These are phyloP conservation scores for Grammothele lineata DNA, from an alignment of 768 basidiomycete species.

Conservation along the genomic window DNA sequence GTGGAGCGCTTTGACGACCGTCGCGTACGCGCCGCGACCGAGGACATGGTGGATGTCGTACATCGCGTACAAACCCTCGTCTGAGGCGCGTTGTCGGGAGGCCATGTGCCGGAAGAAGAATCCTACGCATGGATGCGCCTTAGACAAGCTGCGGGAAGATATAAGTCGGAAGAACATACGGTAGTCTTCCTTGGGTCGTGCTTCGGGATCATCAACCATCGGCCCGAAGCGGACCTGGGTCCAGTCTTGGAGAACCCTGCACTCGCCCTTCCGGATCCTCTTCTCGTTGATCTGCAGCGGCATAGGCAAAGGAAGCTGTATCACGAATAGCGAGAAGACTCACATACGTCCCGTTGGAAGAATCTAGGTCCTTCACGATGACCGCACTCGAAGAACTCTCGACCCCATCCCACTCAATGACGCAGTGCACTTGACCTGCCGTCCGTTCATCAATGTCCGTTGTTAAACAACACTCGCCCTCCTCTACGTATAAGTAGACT, in stretches of 20 bases:
- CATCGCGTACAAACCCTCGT: constrained; percentile 38
- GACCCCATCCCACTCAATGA: constrained; percentile 52
- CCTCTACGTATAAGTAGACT: not conserved
- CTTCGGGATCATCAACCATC: constrained; percentile 48
- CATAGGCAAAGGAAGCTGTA: constrained; percentile 27
- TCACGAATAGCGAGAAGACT: constrained; percentile 21
- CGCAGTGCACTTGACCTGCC: constrained; percentile 49
- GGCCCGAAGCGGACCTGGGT: constrained; percentile 46
- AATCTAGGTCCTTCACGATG: constrained; percentile 43
- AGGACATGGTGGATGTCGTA: constrained; percentile 68
- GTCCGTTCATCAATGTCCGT: too few species aligned
- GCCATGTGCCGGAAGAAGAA: not conserved
- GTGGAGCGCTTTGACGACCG: constrained; percentile 76
- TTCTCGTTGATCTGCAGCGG: not conserved
- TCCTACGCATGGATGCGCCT: not conserved
- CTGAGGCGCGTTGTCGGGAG: constrained; percentile 34
- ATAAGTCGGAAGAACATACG: constrained; percentile 57
- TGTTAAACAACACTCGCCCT: not conserved
- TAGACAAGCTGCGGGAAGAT: constrained; percentile 36
- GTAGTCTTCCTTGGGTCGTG: not conserved
- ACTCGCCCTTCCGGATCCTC: not conserved
- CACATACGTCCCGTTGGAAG: constrained; percentile 41
- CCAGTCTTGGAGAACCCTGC: not conserved
- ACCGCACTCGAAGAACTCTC: constrained; percentile 37
- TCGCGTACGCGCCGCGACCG: constrained; percentile 87